phyloP scores from a whole-genome alignment of 1,139 yeast species.

The Debaryomycetaceae sp. region DNA sequence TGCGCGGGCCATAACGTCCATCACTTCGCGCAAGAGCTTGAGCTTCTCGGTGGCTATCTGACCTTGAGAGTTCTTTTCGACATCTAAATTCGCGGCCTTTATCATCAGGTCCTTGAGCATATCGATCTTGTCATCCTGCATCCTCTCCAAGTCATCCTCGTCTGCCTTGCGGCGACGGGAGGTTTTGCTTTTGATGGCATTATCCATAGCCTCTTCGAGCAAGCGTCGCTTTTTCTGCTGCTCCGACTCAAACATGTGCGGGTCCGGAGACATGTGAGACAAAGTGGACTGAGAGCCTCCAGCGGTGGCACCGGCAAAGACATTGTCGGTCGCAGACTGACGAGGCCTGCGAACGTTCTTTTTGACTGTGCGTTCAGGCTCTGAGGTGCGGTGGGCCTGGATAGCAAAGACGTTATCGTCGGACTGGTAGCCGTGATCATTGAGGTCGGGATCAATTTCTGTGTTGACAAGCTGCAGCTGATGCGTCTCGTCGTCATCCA shows the following conservation, averaged over 20 bases:
- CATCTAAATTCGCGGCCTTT: constrained; percentile 83
- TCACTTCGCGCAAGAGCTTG: constrained; percentile 70
- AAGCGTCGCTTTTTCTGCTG: constrained; percentile 56
- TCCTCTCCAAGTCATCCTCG: constrained; percentile 87
- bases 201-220: constrained; percentile 72
- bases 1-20: constrained; percentile 65
- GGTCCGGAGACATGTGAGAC: too few species aligned
- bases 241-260: constrained; percentile 30
- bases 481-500: not conserved
- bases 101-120: constrained; percentile 83
- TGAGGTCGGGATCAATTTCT: not conserved
- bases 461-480: not conserved
- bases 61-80: constrained; percentile 68
- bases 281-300: not conserved
- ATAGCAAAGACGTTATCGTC: constrained; percentile 21
- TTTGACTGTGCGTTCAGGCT: constrained; percentile 20
- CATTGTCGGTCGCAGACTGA: constrained; percentile 5
- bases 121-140: constrained; percentile 87
- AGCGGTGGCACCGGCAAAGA: constrained; percentile 5
- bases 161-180: constrained; percentile 53
- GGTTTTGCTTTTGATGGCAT: constrained; percentile 59
- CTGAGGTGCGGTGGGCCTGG: constrained; percentile 18
- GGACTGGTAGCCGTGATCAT: not conserved
- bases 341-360: constrained; percentile 23
- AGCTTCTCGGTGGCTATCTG: constrained; percentile 82